Conservation (phyloP, 352 stramenopile species). For the Globisporangium cylindrosporum region DNA sequence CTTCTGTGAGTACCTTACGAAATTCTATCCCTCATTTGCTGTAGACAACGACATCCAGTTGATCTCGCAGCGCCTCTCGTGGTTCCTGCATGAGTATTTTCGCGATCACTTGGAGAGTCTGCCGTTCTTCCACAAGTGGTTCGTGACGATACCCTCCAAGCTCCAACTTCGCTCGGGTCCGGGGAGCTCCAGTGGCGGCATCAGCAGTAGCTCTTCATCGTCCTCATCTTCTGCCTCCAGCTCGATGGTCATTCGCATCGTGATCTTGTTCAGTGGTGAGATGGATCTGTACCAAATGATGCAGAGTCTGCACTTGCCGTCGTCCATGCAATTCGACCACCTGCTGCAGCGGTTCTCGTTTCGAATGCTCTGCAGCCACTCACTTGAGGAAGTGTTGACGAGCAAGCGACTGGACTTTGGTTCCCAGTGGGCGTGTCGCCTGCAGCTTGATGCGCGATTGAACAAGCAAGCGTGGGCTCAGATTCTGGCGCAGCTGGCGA, state of each 20-base stretch:
- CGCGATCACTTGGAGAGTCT: conserved; percentile 53
- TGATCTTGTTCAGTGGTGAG: conserved; percentile 58
- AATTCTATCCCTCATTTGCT: background rate
- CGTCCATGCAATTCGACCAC: conserved; percentile 25
- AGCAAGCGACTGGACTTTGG: conserved; percentile 56
- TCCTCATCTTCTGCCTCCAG: conserved; percentile 16
- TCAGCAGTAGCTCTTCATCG: conserved; percentile 5
- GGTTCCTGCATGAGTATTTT: conserved; percentile 57
- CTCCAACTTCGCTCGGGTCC: conserved; percentile 38
- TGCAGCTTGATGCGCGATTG: conserved; percentile 49
- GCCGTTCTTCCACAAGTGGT: conserved; percentile 63
- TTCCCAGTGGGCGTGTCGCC: conserved; percentile 47
- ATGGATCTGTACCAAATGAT: conserved; percentile 31
- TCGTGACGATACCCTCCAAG: conserved; percentile 56
- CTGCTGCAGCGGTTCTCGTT: conserved; percentile 16
- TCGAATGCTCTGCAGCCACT: conserved; percentile 14
- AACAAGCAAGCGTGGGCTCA: conserved; percentile 55
- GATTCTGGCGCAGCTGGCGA: conserved; percentile 43
- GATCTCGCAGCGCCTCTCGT: conserved; percentile 42
- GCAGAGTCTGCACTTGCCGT: conserved; percentile 19
- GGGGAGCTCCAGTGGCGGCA: conserved; percentile 15
- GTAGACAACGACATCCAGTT: conserved; percentile 47
- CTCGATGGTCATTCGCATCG: conserved; percentile 45
- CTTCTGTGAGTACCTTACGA: background rate
- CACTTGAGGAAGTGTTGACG: conserved; percentile 54